Evolutionary conservation across 176 grass and related monocot species (phyloP).

Genomic region (Avena atlantica): DNA sequence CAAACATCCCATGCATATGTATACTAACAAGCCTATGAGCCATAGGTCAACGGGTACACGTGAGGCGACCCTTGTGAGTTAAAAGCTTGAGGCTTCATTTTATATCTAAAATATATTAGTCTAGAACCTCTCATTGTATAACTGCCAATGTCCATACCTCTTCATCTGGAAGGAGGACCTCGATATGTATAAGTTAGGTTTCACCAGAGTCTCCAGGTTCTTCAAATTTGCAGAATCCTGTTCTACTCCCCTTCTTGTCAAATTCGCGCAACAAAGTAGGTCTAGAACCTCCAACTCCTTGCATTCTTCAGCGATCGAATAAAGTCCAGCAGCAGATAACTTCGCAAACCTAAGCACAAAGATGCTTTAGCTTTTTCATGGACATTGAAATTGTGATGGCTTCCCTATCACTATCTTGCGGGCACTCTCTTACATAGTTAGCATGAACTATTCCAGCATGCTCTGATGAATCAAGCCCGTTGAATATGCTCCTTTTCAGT

Average conservation of each 20-base stretch:
- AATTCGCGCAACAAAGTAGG: constrained; percentile 76
- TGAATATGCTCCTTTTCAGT: constrained; percentile 79
- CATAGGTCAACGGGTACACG: neutral
- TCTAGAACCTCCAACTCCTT: constrained; percentile 74
- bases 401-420: constrained; percentile 84
- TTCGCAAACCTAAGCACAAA: constrained; percentile 86
- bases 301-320: constrained; percentile 65
- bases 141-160: constrained; percentile 83
- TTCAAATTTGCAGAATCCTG: constrained; percentile 64
- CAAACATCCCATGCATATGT: too few species aligned
- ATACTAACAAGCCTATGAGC: too few species aligned
- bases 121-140: constrained; percentile 94
- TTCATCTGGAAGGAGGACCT: constrained; percentile 75
- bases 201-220: constrained; percentile 64
- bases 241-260: constrained; percentile 77
- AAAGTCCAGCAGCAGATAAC: constrained; percentile 57
- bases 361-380: constrained; percentile 88
- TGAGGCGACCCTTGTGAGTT: neutral
- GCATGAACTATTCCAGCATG: constrained; percentile 73
- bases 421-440: constrained; percentile 77
- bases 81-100: constrained; percentile 16
- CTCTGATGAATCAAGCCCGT: constrained; percentile 86
- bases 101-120: constrained; percentile 93
- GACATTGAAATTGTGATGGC: constrained; percentile 72
- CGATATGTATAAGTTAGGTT: constrained; percentile 87